Conservation (phyloP, 352 stramenopile genomes). For the Peronospora belbahrii region DNA sequence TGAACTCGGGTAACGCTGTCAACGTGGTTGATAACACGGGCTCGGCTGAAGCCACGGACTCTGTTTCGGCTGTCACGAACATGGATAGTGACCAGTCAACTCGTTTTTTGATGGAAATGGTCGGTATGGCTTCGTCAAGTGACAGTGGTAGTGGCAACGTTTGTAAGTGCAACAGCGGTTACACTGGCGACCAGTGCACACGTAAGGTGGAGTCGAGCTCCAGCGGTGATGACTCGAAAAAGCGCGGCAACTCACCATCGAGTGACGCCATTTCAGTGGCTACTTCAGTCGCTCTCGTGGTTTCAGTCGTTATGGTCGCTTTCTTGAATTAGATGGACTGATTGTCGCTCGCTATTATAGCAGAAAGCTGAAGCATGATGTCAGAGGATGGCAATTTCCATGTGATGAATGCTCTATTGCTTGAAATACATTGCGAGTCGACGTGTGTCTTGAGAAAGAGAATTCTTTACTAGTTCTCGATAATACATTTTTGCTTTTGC, state of each 20-base stretch:
- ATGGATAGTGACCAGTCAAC: too few species aligned
- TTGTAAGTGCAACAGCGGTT: constrained; percentile 54
- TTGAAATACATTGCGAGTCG: constrained; percentile 7
- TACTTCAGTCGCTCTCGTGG: constrained; percentile 25
- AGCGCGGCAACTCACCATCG: constrained; percentile 15
- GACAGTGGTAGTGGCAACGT: constrained; percentile 18
- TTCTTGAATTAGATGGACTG: constrained; percentile 36
- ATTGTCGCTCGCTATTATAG: neutral
- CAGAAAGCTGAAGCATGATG: constrained; percentile 5
- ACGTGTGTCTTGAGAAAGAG: constrained; percentile 12
- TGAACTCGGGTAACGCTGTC: too few species aligned
- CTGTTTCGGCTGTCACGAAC: too few species aligned
- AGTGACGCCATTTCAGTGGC: constrained; percentile 22
- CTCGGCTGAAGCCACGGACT: constrained; percentile 13
- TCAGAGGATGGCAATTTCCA: neutral
- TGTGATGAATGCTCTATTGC: neutral
- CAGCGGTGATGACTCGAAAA: constrained; percentile 16
- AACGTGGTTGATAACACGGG: neutral
- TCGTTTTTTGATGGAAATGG: constrained; percentile 25
- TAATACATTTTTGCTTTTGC: constrained; percentile 31
- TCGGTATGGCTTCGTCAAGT: constrained; percentile 25
- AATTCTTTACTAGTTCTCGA: constrained; percentile 12
- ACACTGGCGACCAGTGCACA: constrained; percentile 50
- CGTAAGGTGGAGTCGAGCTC: constrained; percentile 36
- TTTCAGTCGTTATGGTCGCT: constrained; percentile 23